Evolutionary conservation across 176 grass and related monocot genomes (phyloP), one percentile per base, ranked within the genome.

Genomic region (Avena sativa): DNA sequence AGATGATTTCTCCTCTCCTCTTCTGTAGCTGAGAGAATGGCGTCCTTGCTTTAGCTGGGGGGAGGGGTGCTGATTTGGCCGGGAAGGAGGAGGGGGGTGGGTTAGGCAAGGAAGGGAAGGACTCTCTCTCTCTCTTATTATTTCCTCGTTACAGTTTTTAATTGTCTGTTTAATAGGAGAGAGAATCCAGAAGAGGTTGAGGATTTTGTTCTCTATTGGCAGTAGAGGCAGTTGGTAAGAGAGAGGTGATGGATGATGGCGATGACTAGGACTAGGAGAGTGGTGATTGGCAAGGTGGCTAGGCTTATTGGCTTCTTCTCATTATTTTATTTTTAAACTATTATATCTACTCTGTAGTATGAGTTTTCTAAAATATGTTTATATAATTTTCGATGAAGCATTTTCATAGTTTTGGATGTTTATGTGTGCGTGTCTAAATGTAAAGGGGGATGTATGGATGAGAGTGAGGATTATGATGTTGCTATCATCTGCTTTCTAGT

Each of bases 251-350:
- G 1, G 74, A 76, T 55, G 74, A 56, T 58, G 86, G 2, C 34
- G 86, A 74, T 89, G 90, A 82, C 61, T 86, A 84, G 74, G 90
- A 82, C 61, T 86, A 84, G 74, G 75, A 80, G 76, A 67, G 56
- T 36, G 71, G 32, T 88, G 86, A 85, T 85, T 81, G 62, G 78
- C 62, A 76, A 62, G 86, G 86, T 88, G 77, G 77, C 60, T 84
- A 85, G 17, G 62, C 38, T 76, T 91, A 60, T 91, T 88, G 82
- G 70, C 77, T 46, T 80, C 43, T 16, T 72, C 25, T 53, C 30
- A 32, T 70, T 85, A 51, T 88, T 80, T 66, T 88, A 76, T 66
- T 79, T 86, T 9, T 83, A 40, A 53, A 52, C 3, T 2, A 38
- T 38, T 69, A 51, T 50, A 50, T 57, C 55, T 63, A 16, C 16